Evolutionary conservation across 805 yeast genomes (phyloP).

Genomic region (Groenewaldozyma tartarivorans): DNA sequence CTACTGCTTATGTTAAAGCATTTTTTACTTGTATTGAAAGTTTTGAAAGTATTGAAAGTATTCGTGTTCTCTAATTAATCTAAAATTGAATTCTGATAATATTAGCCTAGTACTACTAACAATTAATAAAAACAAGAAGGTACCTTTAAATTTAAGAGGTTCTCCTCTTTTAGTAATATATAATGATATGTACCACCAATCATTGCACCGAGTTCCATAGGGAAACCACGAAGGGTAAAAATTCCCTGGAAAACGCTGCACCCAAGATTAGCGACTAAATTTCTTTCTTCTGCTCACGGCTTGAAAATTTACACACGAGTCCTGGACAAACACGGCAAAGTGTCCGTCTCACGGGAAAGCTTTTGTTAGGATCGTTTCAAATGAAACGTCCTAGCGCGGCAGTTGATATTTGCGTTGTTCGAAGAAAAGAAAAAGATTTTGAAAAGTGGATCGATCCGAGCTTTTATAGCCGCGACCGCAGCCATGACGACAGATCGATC

Average conservation of each 20-base stretch:
- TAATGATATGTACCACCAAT: conserved; percentile 38
- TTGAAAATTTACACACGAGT: conserved; percentile 23
- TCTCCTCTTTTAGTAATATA: too few species aligned
- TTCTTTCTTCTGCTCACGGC: conserved; percentile 46
- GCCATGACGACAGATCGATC: too few species aligned
- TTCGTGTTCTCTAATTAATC: too few species aligned
- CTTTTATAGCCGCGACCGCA: too few species aligned
- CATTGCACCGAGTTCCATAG: conserved; percentile 56
- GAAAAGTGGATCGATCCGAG: neutral
- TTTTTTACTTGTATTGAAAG: neutral
- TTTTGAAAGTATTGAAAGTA: too few species aligned
- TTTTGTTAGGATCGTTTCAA: conserved; percentile 13
- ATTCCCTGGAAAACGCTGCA: conserved; percentile 45
- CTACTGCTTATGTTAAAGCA: neutral
- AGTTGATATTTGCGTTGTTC: conserved; percentile 1
- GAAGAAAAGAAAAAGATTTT: neutral
- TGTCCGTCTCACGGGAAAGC: conserved; percentile 31
- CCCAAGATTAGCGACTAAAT: conserved; percentile 48
- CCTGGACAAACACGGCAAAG: conserved; percentile 28
- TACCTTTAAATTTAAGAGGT: too few species aligned
- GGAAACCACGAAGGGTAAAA: conserved; percentile 55
- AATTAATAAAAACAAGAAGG: too few species aligned
- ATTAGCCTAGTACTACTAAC: too few species aligned
- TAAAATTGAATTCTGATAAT: too few species aligned
- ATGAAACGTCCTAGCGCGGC: neutral